phyloP scores from a whole-genome alignment of 176 grass and related monocot species.

The Ensete glaucum region DNA sequence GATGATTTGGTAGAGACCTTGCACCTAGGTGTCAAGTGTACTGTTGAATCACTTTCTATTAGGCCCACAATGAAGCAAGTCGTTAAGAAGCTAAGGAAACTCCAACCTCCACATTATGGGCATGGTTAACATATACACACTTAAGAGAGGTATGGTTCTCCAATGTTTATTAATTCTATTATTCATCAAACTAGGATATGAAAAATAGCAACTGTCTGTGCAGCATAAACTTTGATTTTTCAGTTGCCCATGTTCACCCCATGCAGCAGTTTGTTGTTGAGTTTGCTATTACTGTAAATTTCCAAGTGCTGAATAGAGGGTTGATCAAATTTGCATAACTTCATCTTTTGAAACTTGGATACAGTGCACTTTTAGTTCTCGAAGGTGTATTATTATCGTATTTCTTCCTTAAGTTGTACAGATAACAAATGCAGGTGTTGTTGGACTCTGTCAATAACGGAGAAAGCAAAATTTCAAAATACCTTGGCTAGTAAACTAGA shows the following conservation, averaged over 20 bases:
- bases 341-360: background rate
- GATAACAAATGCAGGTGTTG: too few relatives aligned
- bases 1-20: conserved; percentile 87
- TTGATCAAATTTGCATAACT: background rate
- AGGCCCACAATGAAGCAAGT: conserved; percentile 97
- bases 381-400: background rate
- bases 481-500: background rate
- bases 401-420: too few relatives aligned
- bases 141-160: background rate
- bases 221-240: background rate
- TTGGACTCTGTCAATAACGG: too few relatives aligned
- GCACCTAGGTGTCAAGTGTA: conserved; percentile 88
- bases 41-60: conserved; percentile 68
- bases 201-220: background rate
- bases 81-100: conserved; percentile 70
- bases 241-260: background rate
- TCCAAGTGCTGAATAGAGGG: background rate
- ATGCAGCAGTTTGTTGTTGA: background rate
- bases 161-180: too few relatives aligned
- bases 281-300: background rate
- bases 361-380: background rate
- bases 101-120: conserved; percentile 47
- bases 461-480: too few relatives aligned
- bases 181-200: background rate
- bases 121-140: background rate